Base-by-base conservation (phyloP, 352 stramenopile species). In the Phytophthora foliorum region DNA sequence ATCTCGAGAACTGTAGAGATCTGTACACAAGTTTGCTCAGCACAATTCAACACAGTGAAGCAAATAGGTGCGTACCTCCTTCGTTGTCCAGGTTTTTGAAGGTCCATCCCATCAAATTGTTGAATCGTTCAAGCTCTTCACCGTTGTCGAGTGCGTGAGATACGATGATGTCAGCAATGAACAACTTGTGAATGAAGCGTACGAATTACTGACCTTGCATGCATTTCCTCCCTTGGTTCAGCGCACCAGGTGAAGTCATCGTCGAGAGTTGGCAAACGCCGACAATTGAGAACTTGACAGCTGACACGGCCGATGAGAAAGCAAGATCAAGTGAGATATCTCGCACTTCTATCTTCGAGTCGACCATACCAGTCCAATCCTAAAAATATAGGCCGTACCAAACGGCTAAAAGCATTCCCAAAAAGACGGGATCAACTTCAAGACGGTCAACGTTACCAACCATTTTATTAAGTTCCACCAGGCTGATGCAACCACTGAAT, bases 61-160 rank as follows among this genome's bases (percentile, higher is more conserved):
- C 17, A 38, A 52, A 58, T 21, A 50, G 14, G 31, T 4, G 42
- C 53, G 16, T 66, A 81, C 75, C 29, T 3, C 53, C 52, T 24
- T 7, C 11, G 14, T 63, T 36, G 22, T 45, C 29, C 7, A 86
- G 36, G 38, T 87, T 62, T 14, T 52, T 79, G 48, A 91, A 88
- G 1, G 67, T 70, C 82, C 81, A 93, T 27, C 84, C 84, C 83
- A 91, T 91, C 36, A 62, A 46, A 8, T 88, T 62, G 8, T 76
- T 82, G 54, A 93, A 93, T 25, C 56, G 78, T 25, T 80, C 73
- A 13, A 93, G 66, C 11, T 93, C 84, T 90, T 36, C n/a, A 46
- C 41, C 31, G 42, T 19, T 2, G n/a, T 19, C 14, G 29, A 34
- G 29, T 13, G 8, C 9, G 3, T 34, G 29, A 38, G 6, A 11